phyloP scores from a whole-genome alignment of 2,329 filamentous ascomycete species.

The Beauveria varroae region DNA sequence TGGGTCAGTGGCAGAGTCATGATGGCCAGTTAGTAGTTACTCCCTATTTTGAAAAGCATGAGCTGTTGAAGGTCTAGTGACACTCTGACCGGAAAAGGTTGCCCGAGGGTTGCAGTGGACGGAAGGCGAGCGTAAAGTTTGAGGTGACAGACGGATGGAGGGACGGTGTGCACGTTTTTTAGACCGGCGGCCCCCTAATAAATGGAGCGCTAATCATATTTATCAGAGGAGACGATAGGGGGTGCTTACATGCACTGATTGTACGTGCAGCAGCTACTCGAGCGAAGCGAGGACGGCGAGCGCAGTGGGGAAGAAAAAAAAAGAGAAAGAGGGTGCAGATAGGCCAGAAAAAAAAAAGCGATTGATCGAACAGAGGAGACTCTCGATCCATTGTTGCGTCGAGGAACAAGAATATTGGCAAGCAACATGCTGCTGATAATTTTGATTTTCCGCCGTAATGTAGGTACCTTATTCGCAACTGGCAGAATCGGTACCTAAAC shows the following conservation, averaged over 20 bases:
- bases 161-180: neutral
- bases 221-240: neutral
- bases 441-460: no score
- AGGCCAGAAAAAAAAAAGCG: no score
- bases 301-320: neutral
- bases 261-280: neutral
- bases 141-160: neutral
- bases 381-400: no score
- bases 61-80: no score
- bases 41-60: no score
- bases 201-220: constrained; percentile 4
- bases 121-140: neutral
- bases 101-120: neutral
- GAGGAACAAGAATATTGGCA: no score
- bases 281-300: neutral
- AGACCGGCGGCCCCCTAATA: neutral
- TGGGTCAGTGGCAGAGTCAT: neutral
- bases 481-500: no score
- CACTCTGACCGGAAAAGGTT: neutral
- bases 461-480: no score
- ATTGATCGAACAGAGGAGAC: no score
- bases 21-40: no score
- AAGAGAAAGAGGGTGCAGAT: neutral
- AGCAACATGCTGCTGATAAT: no score
- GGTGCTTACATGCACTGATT: neutral